A percentile compares a stretch with the other conserved stretches of the same genome.
phyloP scores from a whole-genome alignment of 345 rosid species.

The Pelargonium nanum region DNA sequence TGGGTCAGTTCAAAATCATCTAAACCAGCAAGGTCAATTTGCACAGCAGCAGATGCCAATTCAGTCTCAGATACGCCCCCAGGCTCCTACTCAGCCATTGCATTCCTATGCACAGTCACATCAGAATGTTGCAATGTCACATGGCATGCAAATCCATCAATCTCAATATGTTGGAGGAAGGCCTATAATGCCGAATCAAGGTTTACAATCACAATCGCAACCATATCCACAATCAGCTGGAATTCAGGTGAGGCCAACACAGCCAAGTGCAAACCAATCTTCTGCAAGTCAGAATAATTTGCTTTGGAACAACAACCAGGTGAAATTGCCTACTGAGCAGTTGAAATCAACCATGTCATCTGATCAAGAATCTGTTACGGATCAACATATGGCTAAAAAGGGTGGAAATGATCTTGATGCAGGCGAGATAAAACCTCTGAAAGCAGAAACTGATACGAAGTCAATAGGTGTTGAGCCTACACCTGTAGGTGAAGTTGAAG shows the following conservation, averaged over 20 bases:
- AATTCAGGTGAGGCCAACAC: conserved; percentile 21
- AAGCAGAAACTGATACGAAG: conserved; percentile 32
- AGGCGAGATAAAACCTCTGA: conserved; percentile 19
- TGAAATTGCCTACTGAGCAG: conserved; percentile 17
- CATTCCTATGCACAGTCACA: conserved; percentile 30
- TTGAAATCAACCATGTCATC: conserved; percentile 17
- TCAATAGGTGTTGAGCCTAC: conserved; percentile 13
- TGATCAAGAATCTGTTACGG: conserved; percentile 17
- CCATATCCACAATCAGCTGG: conserved; percentile 23
- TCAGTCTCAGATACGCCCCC: conserved; percentile 38
- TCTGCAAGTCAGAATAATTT: conserved; percentile 22
- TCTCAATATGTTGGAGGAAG: conserved; percentile 25
- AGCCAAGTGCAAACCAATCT: conserved; percentile 21
- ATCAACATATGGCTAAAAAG: conserved; percentile 19
- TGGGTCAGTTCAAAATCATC: conserved; percentile 28
- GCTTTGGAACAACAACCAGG: conserved; percentile 18
- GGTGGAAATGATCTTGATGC: conserved; percentile 16
- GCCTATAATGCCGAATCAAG: conserved; percentile 24
- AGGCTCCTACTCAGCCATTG: conserved; percentile 19
- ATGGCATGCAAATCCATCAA: conserved; percentile 21
- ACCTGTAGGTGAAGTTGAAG: conserved; percentile 19
- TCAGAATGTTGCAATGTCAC: conserved; percentile 25
- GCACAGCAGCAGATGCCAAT: conserved; percentile 30
- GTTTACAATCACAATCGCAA: conserved; percentile 25
- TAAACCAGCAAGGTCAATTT: conserved; percentile 28